These are phyloP conservation scores for Auricularia auricula-judae DNA, from an alignment of 768 basidiomycete genomes.

Conservation along the genomic window DNA sequence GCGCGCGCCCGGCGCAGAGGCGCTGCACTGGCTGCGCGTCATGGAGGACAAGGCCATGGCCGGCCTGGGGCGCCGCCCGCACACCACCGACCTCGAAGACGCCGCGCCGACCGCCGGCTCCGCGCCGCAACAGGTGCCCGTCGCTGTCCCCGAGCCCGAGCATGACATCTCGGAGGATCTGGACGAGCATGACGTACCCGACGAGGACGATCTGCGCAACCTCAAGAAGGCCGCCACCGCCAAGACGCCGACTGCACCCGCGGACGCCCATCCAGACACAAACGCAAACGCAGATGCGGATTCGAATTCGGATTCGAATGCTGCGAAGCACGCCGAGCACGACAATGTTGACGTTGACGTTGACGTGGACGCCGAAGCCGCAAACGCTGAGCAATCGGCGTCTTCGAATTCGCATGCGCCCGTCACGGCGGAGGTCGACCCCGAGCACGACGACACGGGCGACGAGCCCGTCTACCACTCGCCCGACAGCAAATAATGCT, in stretches of 20 bases:
- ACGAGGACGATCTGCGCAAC: not conserved
- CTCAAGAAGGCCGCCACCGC: not conserved
- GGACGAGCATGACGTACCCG: not conserved
- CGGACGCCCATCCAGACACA: too few relatives aligned
- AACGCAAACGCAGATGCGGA: too few relatives aligned
- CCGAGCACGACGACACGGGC: not conserved
- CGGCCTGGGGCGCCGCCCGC: not conserved
- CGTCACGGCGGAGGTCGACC: not conserved
- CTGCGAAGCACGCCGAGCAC: too few relatives aligned
- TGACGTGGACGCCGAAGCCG: not conserved
- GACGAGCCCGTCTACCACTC: slow-evolving; percentile 1
- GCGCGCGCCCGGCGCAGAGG: not conserved
- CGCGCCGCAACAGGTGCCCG: not conserved
- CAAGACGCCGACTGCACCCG: not conserved
- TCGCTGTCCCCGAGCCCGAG: not conserved
- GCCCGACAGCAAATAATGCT: not conserved
- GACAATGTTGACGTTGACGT: too few relatives aligned
- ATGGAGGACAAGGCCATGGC: not conserved
- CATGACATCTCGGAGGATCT: slow-evolving; percentile 1
- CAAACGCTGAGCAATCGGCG: not conserved
- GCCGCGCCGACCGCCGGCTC: not conserved
- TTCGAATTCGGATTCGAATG: too few relatives aligned
- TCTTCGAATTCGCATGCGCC: not conserved
- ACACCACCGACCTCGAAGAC: not conserved
- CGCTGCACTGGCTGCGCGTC: not conserved